Conservation (phyloP, 495 filamentous ascomycete genomes). For the Aspergillus coremiiformis region DNA sequence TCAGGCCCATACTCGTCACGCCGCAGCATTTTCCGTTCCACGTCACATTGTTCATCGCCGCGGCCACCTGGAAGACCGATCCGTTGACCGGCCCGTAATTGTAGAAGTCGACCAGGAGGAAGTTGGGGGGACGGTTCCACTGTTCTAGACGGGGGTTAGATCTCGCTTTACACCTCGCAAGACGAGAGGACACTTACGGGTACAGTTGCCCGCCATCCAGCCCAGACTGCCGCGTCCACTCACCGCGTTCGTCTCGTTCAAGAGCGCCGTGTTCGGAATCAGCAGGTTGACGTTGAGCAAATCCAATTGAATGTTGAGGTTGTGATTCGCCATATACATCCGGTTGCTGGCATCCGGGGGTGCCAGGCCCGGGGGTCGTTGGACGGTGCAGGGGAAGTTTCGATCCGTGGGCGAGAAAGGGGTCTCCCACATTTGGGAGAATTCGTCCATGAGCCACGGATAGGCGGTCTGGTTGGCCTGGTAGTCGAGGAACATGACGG, state of each 20-base stretch:
- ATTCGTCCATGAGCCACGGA: constrained; percentile 61
- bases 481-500: constrained; percentile 71
- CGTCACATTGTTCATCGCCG: constrained; percentile 75
- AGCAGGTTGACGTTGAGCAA: constrained; percentile 50
- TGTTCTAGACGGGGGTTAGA: constrained; percentile 14
- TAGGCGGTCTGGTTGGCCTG: constrained; percentile 69
- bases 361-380: constrained; percentile 54
- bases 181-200: constrained; percentile 36
- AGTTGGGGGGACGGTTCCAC: constrained; percentile 73
- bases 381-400: constrained; percentile 51
- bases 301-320: constrained; percentile 68
- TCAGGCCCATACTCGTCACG: constrained; percentile 23
- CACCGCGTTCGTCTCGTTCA: constrained; percentile 63
- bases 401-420: constrained; percentile 55
- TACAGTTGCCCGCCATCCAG: constrained; percentile 58
- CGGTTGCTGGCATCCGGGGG: constrained; percentile 45
- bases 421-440: constrained; percentile 61
- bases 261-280: constrained; percentile 51
- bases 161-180: neutral
- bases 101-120: constrained; percentile 88
- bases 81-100: constrained; percentile 63
- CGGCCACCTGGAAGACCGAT: constrained; percentile 89
- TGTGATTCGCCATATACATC: constrained; percentile 91
- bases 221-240: constrained; percentile 64
- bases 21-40: constrained; percentile 74